Evolutionary conservation across 2,329 filamentous ascomycete genomes (phyloP), one percentile per base, ranked within the genome.

Genomic region (Rosellinia necatrix): DNA sequence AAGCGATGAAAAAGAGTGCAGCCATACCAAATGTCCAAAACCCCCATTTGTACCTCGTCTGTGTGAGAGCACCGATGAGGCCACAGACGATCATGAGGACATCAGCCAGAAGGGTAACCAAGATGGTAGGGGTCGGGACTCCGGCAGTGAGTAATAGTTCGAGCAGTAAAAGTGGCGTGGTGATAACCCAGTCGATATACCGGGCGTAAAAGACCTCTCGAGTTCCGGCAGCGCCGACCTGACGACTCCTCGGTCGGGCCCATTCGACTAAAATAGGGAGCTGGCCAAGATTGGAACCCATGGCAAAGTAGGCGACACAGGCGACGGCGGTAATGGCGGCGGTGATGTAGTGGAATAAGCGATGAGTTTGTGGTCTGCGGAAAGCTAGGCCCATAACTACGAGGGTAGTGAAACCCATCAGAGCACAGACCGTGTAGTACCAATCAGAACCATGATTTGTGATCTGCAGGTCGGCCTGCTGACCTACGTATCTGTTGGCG

Each of bases 41-140:
- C 1, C 84, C 85, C 84, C 83, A 89, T 67, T 89, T 90, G 75
- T 89, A 90, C 2, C 72, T 74, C 7, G 80, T 82, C 13, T 71
- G 68, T 3, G 87, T 83, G 1, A 89, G 78, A 3, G 87, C 85
- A 24, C 87, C 87, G 15, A 89, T 78, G 5, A 89, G 78, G 21
- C 84, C 85, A 19, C 81, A 82, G n/a, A 88, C 74, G 43, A 90
- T 81, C 85, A 89, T 88, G 64, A 89, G 76, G 65, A 82, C 75
- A 60, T 88, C 84, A 3, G 87, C 76, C 4, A 89, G 73, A 6
- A 89, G 75, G 1, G 83, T 81, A 66, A 80, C 83, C 34, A 88
- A 66, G 24, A 88, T 82, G 1, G 83, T 86, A 0, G 85, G 83
- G 72, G 82, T 86, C 17, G 86, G 85, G 56, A 88, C 75, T 29